Base-by-base conservation (phyloP, 225 moss, liverwort and hornwort species). In the Anthoceros angustus region DNA sequence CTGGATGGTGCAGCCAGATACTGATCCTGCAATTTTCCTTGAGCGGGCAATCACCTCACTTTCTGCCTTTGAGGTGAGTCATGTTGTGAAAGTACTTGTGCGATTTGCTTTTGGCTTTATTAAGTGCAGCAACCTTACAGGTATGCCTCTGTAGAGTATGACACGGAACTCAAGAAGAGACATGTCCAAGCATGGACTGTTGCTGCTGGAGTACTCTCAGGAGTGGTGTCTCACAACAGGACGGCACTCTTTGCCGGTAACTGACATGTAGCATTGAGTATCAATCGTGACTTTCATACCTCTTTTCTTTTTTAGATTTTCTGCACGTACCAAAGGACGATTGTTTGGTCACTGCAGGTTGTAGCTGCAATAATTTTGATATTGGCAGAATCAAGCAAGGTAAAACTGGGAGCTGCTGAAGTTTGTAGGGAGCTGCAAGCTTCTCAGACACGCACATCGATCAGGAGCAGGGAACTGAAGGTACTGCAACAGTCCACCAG, bases 151-250 rank as follows among this genome's bases (percentile, higher is more conserved):
- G 43, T 69, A 88, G 86, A 82, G 70, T 7, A 64, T 82, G 62
- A 71, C 74, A n/a, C 80, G 81, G 41, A 82, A 85, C 32, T 43
- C 73, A 65, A 74, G 77, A 71, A 76, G 84, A 70, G 80, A 77
- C 68, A 73, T 95, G 69, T 77, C 69, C 21, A 84, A 71, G 76
- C 80, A 95, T 72, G 91, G 79, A 64, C 70, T 40, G 18, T 41
- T 88, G 26, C 88, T 95, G 42, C 76, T 95, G 63, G 76, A 82
- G 61, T 85, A 80, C 82, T 83, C 88, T 23, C 80, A 72, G 45
- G 74, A 81, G 49, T 91, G 88, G 80, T 88, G 84, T 69, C 88
- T 95, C n/a, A 78, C 66, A 61, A 91, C 88, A 61, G 91, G 91
- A 63, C 79, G 91, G 62, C 91, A 86, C 7, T 82, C 90, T 43